Base-by-base conservation (phyloP, 2,329 filamentous ascomycete species). In the Fusarium equiseti region DNA sequence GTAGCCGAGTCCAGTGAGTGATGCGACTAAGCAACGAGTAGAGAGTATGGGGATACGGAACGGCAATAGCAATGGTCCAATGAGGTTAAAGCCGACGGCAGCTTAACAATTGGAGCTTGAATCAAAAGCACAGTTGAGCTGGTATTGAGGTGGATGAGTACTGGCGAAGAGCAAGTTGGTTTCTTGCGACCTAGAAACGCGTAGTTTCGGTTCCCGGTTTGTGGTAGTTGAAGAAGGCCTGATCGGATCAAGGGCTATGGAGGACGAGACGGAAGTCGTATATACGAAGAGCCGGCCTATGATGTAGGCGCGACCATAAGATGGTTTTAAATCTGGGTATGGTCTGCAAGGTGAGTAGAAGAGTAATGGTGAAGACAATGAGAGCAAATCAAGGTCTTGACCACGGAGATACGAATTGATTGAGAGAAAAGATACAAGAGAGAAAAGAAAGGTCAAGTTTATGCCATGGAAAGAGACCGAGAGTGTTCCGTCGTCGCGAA, bases 381-480 rank as follows among this genome's bases (percentile, higher is more conserved):
- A 58, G 27, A 66, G 42, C 50, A 57, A 42, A 26, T 46, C 50
- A 38, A 64, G 54, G 46, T 60, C 51, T 49, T 58, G 43, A 45
- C 18, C 22, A 63, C 40, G 46, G 42, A 48, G 22, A 58, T 59
- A 45, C 18, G 48, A 53, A 53, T 45, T 55, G 40, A 44, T 61
- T 46, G 66, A 66, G 59, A 59, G 55, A 71, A 65, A 59, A 31
- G 54, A 38, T 29, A 64, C 55, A 56, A 43, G 27, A 26, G 51
- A 26, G 57, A 71, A 55, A 55, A 65, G 60, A 71, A 51, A 64
- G 51, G 31, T 22, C 63, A 62, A 67, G 38, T 71, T 66, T 61
- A 68, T 71, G 55, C 57, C 53, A 61, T 71, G 68, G 68, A 71
- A 71, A 71, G 64, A 71, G 68, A 69, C 68, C 68, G 68, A 71